A percentile compares a stretch with the other conserved stretches of the same genome.
phyloP scores from a whole-genome alignment of 208 protist species.

The Wallacemonas sp. region DNA sequence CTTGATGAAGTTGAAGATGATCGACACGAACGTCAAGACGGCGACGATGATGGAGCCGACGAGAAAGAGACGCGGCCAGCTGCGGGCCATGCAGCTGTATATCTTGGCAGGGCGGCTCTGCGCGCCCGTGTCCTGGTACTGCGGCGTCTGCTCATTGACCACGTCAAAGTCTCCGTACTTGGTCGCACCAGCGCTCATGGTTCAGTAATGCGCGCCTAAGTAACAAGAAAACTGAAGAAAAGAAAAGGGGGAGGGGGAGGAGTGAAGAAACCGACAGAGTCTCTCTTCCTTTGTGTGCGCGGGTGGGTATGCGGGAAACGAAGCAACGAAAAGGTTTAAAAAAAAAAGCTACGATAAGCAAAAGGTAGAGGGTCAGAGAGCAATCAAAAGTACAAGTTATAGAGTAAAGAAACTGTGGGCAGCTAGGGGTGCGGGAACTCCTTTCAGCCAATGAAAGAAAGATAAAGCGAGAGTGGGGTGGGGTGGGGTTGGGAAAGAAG shows the following conservation, averaged over 20 bases:
- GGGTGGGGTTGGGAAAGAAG: too few species aligned
- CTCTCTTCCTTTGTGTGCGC: background rate
- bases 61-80: slow-evolving; percentile 62
- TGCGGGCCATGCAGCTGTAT: slow-evolving; percentile 28
- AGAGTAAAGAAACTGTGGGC: too few species aligned
- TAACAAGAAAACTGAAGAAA: background rate
- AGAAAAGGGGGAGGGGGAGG: slow-evolving; percentile 22
- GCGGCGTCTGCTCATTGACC: slow-evolving; percentile 16
- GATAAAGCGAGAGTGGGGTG: too few species aligned
- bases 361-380: too few species aligned
- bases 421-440: too few species aligned
- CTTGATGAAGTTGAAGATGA: slow-evolving; percentile 47
- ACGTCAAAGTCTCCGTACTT: slow-evolving; percentile 11
- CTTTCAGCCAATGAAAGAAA: too few species aligned
- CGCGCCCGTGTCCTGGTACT: slow-evolving; percentile 4
- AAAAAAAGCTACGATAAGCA: too few species aligned
- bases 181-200: background rate
- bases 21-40: slow-evolving; percentile 37
- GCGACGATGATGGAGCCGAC: slow-evolving; percentile 30
- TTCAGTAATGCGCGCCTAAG: too few species aligned
- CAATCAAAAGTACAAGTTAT: too few species aligned
- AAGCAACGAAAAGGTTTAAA: background rate
- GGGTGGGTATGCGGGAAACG: background rate
- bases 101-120: slow-evolving; percentile 12
- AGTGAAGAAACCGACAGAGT: background rate